Evolutionary conservation across 306 rosid species (phyloP), one percentile per base, ranked within the genome.

Genomic region (Fragaria ananassa): DNA sequence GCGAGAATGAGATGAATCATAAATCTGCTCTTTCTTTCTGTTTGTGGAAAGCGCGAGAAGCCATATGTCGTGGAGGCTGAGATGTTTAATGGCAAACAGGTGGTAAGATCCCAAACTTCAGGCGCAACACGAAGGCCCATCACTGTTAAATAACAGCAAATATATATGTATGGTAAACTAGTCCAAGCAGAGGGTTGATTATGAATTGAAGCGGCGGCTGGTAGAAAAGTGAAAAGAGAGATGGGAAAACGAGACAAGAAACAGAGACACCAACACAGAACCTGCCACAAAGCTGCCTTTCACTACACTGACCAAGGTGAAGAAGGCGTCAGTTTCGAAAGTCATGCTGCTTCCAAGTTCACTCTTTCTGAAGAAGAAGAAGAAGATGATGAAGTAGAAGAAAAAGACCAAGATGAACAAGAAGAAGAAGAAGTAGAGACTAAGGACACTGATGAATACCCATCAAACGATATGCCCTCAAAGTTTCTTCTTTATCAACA

Each of bases 401-500:
- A 67, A 27, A 80, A 80, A 1, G 76, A 6, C 10, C 82, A 72
- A 6, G 76, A 23, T 2, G 81, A 83, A 4, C 41, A 37, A 3
- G 53, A 63, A 12, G 74, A 76, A 34, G 41, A 71, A 62, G 35
- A 27, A 61, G 41, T 14, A 19, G 86, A 73, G 17, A 73, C 35
- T 6, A 80, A 84, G 6, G 53, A 72, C 54, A 68, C 58, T 72
- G 65, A 74, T 10, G 82, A 72, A 27, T 15, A 35, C 85, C 84
- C 88, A 76, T 87, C 85, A 31, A 75, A 57, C 58, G 88, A 85
- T 61, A 67, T 81, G 56, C 98, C 98, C 71, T 93, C 98, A 1
- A 93, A 93, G 53, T 94, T 91, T 79, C 84, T 64, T 62, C 94
- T 94, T 75, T 94, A 91, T 76, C 96, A 94, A 72, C 93, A 90